Percentiles rank a stretch among this genome's conserved stretches.
Evolutionary conservation across 2,329 filamentous ascomycete species (phyloP).

Genomic region (Emmonsiellopsis sp.): DNA sequence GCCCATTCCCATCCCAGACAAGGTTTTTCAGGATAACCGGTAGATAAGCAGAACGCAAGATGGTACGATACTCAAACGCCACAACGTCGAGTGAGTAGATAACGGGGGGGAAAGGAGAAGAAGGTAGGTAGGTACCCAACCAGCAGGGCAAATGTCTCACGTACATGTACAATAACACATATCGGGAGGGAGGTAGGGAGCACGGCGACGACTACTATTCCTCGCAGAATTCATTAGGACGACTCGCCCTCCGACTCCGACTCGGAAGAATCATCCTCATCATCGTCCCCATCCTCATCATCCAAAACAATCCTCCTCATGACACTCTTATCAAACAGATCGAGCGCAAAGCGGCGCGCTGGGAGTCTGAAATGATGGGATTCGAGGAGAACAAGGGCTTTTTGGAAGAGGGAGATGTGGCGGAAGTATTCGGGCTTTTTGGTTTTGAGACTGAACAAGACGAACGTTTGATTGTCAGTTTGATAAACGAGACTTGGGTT

Average conservation of each 20-base stretch:
- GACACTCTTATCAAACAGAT: slow-evolving; percentile 87
- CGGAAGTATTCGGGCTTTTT: slow-evolving; percentile 68
- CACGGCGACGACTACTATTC: no score
- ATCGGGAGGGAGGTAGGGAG: no score
- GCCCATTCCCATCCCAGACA: no score
- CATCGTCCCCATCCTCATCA: not conserved
- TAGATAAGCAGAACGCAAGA: no score
- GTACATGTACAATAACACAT: no score
- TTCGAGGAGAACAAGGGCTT: slow-evolving; percentile 76
- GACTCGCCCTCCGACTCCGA: not conserved
- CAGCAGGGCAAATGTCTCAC: not conserved
- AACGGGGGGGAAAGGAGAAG: no score
- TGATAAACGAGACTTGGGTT: not conserved
- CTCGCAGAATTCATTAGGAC: no score
- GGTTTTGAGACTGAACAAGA: slow-evolving; percentile 57
- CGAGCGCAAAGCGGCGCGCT: slow-evolving; percentile 81
- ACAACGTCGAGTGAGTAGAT: no score
- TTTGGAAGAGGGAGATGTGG: slow-evolving; percentile 69
- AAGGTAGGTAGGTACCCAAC: no score
- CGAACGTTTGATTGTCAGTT: slow-evolving; percentile 15
- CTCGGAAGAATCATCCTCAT: not conserved
- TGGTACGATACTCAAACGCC: no score
- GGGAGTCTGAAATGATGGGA: slow-evolving; percentile 81
- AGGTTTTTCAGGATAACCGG: no score
- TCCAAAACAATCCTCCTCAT: slow-evolving; percentile 76